Percentiles rank a stretch among this genome's conserved stretches.
Evolutionary conservation across 1,139 yeast species (phyloP).

Genomic region (Tardiomyces depauwii): DNA sequence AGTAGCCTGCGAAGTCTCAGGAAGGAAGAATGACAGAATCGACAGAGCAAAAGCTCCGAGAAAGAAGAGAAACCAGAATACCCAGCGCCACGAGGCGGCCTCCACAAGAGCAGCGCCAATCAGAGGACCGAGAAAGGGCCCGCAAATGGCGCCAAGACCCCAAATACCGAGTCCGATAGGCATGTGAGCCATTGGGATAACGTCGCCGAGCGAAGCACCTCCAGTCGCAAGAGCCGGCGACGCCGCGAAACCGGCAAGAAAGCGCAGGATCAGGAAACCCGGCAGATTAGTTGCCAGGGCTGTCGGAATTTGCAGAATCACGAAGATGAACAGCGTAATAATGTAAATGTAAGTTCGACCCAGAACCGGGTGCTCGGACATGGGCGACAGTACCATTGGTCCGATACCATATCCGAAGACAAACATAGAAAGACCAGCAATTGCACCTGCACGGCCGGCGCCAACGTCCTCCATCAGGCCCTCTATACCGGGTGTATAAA

Average conservation of each 20-base stretch:
- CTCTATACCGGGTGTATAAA: constrained; percentile 45
- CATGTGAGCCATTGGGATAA: constrained; percentile 19
- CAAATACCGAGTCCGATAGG: constrained; percentile 19
- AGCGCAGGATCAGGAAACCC: constrained; percentile 48
- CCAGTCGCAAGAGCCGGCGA: constrained; percentile 83
- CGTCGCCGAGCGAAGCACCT: constrained; percentile 74
- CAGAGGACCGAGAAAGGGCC: constrained; percentile 58
- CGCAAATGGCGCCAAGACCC: constrained; percentile 45
- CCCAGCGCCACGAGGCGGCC: constrained; percentile 25
- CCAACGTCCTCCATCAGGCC: constrained; percentile 33
- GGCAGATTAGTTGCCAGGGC: constrained; percentile 39
- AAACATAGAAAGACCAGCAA: constrained; percentile 37
- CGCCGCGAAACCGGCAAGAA: constrained; percentile 69
- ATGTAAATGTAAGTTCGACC: constrained; percentile 42
- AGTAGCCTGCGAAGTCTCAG: constrained; percentile 41
- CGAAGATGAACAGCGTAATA: constrained; percentile 37
- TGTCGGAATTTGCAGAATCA: constrained; percentile 40
- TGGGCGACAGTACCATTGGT: constrained; percentile 39
- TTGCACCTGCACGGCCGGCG: constrained; percentile 11
- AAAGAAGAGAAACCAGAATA: constrained; percentile 36
- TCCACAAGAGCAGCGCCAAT: constrained; percentile 45
- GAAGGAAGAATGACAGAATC: constrained; percentile 30
- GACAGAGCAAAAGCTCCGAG: constrained; percentile 29
- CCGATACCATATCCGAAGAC: constrained; percentile 44
- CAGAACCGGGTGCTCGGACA: constrained; percentile 35